Evolutionary conservation across 805 yeast species (phyloP).

Genomic region (Wickerhamomyces alni): DNA sequence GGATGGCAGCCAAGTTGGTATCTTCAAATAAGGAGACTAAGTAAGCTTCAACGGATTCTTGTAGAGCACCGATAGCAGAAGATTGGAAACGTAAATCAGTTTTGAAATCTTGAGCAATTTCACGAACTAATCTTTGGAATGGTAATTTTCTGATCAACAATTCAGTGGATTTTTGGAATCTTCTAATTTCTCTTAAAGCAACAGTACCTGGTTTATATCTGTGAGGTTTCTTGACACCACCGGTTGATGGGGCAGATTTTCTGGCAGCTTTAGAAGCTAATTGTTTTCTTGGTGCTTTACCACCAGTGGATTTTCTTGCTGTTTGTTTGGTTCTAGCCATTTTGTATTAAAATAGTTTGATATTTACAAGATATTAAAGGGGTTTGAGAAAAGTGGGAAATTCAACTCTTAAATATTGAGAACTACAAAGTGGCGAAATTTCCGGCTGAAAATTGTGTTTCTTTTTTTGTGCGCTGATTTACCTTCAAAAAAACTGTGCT

Average conservation of each 20-base stretch:
- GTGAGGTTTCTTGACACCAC: constrained; percentile 93
- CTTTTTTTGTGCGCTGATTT: neutral
- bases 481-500: neutral
- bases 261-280: constrained; percentile 90
- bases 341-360: constrained; percentile 15
- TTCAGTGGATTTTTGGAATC: constrained; percentile 96
- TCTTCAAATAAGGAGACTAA: constrained; percentile 94
- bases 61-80: constrained; percentile 95
- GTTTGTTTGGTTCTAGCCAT: constrained; percentile 96
- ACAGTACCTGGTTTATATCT: constrained; percentile 97
- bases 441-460: neutral
- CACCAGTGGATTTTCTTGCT: constrained; percentile 93
- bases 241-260: constrained; percentile 87
- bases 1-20: constrained; percentile 97
- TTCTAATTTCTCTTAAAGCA: constrained; percentile 94
- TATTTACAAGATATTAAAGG: constrained; percentile 10
- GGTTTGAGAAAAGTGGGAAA: neutral
- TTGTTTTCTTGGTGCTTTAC: constrained; percentile 94
- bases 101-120: constrained; percentile 91
- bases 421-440: neutral
- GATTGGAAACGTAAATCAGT: constrained; percentile 95
- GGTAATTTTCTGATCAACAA: constrained; percentile 93
- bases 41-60: constrained; percentile 98
- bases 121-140: constrained; percentile 94
- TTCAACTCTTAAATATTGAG: neutral